Evolutionary conservation across 2,329 filamentous ascomycete genomes (phyloP).

Genomic region (Fragosphaeria purpurea): DNA sequence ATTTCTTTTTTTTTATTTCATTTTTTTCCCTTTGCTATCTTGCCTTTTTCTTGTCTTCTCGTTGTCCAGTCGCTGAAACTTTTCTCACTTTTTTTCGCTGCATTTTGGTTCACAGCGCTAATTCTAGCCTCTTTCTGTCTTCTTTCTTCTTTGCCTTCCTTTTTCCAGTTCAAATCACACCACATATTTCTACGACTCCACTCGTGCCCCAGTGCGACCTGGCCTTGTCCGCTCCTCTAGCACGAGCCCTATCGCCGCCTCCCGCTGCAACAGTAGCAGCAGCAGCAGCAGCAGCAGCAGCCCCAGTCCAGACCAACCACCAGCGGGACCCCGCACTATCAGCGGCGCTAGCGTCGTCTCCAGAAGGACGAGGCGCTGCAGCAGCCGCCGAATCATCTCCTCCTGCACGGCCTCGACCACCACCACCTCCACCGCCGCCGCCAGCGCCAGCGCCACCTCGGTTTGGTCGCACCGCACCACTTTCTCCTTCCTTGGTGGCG

Average conservation of each 20-base stretch:
- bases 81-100: no score
- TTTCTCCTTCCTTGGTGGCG: background rate
- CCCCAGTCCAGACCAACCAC: conserved; percentile 6
- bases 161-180: background rate
- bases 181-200: no score
- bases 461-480: background rate
- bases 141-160: background rate
- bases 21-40: background rate
- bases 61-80: no score
- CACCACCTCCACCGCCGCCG: background rate
- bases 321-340: conserved; percentile 1
- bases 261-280: no score
- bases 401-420: no score
- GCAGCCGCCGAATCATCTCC: no score
- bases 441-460: no score
- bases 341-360: conserved; percentile 4
- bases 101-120: no score
- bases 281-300: conserved; percentile 3
- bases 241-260: conserved; percentile 3
- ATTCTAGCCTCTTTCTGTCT: background rate
- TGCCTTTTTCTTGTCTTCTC: background rate
- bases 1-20: background rate
- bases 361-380: conserved; percentile 6
- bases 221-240: conserved; percentile 3
- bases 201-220: no score